Percentiles rank a stretch among this genome's conserved stretches.
These are phyloP conservation scores for Scenedesmus sp. DNA, from an alignment of 163 green algal species.

Conservation along the genomic window DNA sequence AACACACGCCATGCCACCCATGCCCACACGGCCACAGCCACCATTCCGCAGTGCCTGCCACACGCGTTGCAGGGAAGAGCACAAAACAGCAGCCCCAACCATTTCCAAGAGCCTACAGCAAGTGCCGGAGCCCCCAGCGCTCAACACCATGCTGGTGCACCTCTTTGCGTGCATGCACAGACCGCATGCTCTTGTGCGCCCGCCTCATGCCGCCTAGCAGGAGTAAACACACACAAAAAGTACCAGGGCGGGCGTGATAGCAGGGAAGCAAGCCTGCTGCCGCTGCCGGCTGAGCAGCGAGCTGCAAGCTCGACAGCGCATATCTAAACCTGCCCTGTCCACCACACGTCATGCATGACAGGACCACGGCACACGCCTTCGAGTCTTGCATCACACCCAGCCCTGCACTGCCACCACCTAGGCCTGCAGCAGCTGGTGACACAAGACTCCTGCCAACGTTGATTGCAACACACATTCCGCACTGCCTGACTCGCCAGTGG, in stretches of 20 bases:
- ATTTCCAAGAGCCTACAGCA: not conserved
- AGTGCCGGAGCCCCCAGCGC: not conserved
- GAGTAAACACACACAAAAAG: no score
- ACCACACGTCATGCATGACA: not conserved
- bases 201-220: not conserved
- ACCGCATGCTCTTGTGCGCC: not conserved
- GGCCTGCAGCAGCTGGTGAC: not conserved
- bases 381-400: no score
- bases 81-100: not conserved
- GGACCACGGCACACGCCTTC: no score
- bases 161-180: not conserved
- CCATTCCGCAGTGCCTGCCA: not conserved
- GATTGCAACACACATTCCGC: not conserved
- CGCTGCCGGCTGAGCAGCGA: not conserved
- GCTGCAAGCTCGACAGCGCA: not conserved
- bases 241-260: not conserved
- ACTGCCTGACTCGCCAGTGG: not conserved
- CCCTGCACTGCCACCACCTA: no score
- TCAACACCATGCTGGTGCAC: not conserved
- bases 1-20: not conserved
- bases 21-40: not conserved
- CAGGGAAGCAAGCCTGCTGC: not conserved
- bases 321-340: not conserved
- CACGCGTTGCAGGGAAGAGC: not conserved
- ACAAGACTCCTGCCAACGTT: not conserved